phyloP scores from a whole-genome alignment of 2,329 filamentous ascomycete species.

The Cytospora mali region DNA sequence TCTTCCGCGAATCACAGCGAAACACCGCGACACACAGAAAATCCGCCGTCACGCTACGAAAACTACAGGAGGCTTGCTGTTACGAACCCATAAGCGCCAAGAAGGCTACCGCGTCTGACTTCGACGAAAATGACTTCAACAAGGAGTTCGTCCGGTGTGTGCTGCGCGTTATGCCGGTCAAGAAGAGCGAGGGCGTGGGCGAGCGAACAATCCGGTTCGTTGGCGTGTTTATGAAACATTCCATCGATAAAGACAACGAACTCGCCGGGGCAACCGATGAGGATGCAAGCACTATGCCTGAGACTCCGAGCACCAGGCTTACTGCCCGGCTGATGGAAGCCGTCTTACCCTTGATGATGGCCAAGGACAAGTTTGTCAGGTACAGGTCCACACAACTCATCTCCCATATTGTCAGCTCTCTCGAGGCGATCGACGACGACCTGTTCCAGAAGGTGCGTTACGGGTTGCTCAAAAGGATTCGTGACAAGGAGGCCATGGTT shows the following conservation, averaged over 20 bases:
- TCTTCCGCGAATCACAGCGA: conserved; percentile 82
- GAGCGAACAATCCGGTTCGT: conserved; percentile 85
- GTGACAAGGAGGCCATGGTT: conserved; percentile 92
- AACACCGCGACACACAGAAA: conserved; percentile 91
- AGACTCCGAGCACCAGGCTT: conserved; percentile 83
- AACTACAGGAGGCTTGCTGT: conserved; percentile 85
- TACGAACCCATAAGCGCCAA: conserved; percentile 61
- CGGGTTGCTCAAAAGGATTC: conserved; percentile 79
- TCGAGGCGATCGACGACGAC: conserved; percentile 90
- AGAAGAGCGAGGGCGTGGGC: conserved; percentile 87
- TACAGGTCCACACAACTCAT: conserved; percentile 89
- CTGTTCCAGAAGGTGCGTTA: conserved; percentile 81
- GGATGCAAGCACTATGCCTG: conserved; percentile 70
- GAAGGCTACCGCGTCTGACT: conserved; percentile 62
- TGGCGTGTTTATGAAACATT: conserved; percentile 80
- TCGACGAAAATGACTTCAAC: conserved; percentile 86
- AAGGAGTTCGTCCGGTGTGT: conserved; percentile 82
- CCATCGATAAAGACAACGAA: conserved; percentile 71
- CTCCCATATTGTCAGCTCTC: conserved; percentile 87
- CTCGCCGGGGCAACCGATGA: conserved; percentile 66
- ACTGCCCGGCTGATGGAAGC: conserved; percentile 73
- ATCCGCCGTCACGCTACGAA: conserved; percentile 81
- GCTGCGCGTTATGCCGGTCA: conserved; percentile 79
- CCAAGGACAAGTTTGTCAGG: conserved; percentile 91
- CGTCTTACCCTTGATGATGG: conserved; percentile 73